Conservation (phyloP, 2,329 filamentous ascomycete species). For the Catunica adiposa region DNA sequence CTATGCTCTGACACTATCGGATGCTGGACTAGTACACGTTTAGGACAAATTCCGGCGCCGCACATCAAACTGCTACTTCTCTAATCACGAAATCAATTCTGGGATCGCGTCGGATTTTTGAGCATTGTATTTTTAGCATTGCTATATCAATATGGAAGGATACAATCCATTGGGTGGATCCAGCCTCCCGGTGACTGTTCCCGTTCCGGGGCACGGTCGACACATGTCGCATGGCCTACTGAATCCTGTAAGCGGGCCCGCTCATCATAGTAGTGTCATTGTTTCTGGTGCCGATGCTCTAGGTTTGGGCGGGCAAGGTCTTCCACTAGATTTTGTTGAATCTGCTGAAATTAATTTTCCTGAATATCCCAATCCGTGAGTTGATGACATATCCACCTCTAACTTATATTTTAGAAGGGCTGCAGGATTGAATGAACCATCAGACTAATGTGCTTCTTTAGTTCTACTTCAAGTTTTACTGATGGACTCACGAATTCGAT, state of each 20-base stretch:
- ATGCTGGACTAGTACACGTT: no score
- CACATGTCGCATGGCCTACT: not conserved
- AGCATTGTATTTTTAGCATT: not conserved
- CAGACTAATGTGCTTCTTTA: not conserved
- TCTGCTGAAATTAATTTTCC: not conserved
- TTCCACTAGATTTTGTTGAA: not conserved
- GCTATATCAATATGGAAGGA: conserved; percentile 7
- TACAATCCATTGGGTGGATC: conserved; percentile 9
- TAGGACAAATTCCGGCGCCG: no score
- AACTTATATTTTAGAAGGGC: not conserved
- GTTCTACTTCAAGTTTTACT: not conserved
- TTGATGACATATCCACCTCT: not conserved
- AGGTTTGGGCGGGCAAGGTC: not conserved
- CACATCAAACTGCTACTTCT: no score
- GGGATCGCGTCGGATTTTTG: no score
- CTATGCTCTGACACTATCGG: no score
- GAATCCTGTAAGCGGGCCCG: not conserved
- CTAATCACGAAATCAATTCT: no score
- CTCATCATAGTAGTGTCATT: not conserved
- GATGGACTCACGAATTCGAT: not conserved
- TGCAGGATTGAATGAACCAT: not conserved
- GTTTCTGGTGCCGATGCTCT: not conserved
- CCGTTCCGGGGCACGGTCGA: not conserved
- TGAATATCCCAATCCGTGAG: not conserved
- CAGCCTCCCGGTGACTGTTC: not conserved